Base-by-base conservation (phyloP, 345 rosid species). In the Citropsis articulata region DNA sequence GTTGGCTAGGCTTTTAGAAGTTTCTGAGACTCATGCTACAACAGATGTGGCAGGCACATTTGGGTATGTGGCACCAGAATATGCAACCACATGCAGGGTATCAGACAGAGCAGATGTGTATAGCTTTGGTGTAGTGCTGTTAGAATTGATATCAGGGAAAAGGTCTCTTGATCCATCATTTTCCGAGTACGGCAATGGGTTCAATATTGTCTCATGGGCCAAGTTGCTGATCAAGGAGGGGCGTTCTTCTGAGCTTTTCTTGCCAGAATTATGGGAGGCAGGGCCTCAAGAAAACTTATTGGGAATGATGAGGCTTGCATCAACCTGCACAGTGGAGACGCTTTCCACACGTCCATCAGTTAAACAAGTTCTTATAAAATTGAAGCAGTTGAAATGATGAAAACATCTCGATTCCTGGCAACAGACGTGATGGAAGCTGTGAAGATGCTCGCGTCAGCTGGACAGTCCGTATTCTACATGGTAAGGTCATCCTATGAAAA, bases 11-110 rank as follows among this genome's bases (percentile, higher is more conserved):
- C 90, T 91, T 48, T 69, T 91, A 61, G 94, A 85, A 82, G 94
- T 89, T 78, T 91, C 92, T 30, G 87, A 87, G 85, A 91, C 94
- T 2, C 94, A 91, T 60, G 92, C 90, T 30, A 91, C 94, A 2
- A 91, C 92, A 22, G 94, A 88, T 79, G 94, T 91, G 42, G 92
- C 90, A 31, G 94, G 94, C 60, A 91, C 94, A 31, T 91, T 91
- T 68, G 94, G 94, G 24, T 91, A 91, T 75, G 94, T 91, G 38
- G 94, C 94, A 53, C 94, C 94, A 22, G 94, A 91, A 72, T 91
- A 91, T 81, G 94, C 92, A 61, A 89, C 90, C n/a, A n/a, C 94
- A 5, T 89, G 94, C 80, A 78, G 94, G 84, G 94, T 91, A 35
- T 91, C 92, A 8, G 89, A 91, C 68, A 91, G 89, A 83, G 88